A percentile compares a stretch with the other conserved stretches of the same genome.
phyloP scores from a whole-genome alignment of 352 stramenopile genomes.

The Globisporangium barbulae region DNA sequence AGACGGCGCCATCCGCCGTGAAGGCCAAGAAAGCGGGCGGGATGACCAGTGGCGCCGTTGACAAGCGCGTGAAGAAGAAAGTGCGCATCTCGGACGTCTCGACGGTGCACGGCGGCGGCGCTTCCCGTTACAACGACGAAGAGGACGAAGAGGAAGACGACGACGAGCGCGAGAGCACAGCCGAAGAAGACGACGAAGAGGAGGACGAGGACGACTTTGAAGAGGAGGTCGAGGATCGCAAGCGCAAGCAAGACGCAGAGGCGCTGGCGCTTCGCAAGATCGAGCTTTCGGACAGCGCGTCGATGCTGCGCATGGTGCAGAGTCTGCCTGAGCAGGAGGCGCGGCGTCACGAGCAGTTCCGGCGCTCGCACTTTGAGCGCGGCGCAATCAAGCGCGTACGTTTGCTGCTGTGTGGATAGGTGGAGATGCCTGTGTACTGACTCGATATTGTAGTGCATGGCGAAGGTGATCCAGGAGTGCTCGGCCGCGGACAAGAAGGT shows the following conservation, averaged over 20 bases:
- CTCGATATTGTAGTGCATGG: slow-evolving; percentile 54
- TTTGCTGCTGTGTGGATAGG: neutral
- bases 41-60: neutral
- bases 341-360: slow-evolving; percentile 77
- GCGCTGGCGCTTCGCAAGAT: slow-evolving; percentile 28
- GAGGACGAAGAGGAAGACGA: slow-evolving; percentile 24
- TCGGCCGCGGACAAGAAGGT: slow-evolving; percentile 44
- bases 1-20: neutral
- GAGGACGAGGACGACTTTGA: slow-evolving; percentile 42
- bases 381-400: slow-evolving; percentile 73
- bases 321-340: slow-evolving; percentile 60
- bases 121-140: slow-evolving; percentile 19
- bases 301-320: slow-evolving; percentile 77
- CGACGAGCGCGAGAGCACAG: slow-evolving; percentile 15
- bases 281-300: slow-evolving; percentile 51
- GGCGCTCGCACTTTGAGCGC: slow-evolving; percentile 80
- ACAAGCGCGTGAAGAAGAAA: slow-evolving; percentile 21
- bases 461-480: slow-evolving; percentile 69
- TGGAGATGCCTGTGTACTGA: neutral
- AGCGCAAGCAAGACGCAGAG: slow-evolving; percentile 50
- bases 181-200: slow-evolving; percentile 35
- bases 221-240: slow-evolving; percentile 26
- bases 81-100: slow-evolving; percentile 23
- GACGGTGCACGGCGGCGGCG: slow-evolving; percentile 15
- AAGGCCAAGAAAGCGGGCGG: neutral